Conservation (phyloP, 371 early-diverging fungal genomes). For the Mucor piriformis region DNA sequence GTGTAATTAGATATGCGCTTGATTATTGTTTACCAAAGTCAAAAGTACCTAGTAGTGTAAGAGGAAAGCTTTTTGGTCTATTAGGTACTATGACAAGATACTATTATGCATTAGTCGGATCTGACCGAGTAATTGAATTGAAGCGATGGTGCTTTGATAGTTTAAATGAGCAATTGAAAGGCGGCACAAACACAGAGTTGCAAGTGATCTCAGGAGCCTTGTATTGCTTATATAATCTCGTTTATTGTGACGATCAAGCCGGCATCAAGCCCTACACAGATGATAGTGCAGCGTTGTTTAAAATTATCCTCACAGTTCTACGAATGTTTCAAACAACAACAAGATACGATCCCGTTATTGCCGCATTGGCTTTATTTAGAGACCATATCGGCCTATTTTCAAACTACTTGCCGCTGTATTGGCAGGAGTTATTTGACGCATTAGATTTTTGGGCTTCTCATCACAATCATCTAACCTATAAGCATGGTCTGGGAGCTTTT, state of each 20-base stretch:
- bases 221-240: slow-evolving; percentile 41
- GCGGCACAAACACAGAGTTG: slow-evolving; percentile 19
- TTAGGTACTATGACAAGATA: slow-evolving; percentile 48
- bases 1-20: slow-evolving; percentile 23
- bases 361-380: slow-evolving; percentile 60
- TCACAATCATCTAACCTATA: slow-evolving; percentile 36
- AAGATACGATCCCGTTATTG: slow-evolving; percentile 29
- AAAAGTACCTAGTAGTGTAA: slow-evolving; percentile 28
- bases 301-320: not conserved
- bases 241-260: slow-evolving; percentile 25
- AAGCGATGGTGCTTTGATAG: slow-evolving; percentile 46
- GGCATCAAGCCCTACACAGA: not conserved
- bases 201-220: slow-evolving; percentile 42
- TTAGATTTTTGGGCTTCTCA: slow-evolving; percentile 52
- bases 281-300: slow-evolving; percentile 9
- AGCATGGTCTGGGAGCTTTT: slow-evolving; percentile 14
- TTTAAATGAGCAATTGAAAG: slow-evolving; percentile 9
- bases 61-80: slow-evolving; percentile 51
- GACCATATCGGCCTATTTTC: slow-evolving; percentile 58
- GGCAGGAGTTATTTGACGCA: slow-evolving; percentile 46
- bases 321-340: not conserved
- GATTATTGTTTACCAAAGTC: slow-evolving; percentile 15
- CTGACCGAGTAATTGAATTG: slow-evolving; percentile 19
- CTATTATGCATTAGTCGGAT: slow-evolving; percentile 30
- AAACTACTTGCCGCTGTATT: slow-evolving; percentile 42